Base-by-base conservation (phyloP, 2,329 filamentous ascomycete genomes). In the Penicillium griseofulvum region DNA sequence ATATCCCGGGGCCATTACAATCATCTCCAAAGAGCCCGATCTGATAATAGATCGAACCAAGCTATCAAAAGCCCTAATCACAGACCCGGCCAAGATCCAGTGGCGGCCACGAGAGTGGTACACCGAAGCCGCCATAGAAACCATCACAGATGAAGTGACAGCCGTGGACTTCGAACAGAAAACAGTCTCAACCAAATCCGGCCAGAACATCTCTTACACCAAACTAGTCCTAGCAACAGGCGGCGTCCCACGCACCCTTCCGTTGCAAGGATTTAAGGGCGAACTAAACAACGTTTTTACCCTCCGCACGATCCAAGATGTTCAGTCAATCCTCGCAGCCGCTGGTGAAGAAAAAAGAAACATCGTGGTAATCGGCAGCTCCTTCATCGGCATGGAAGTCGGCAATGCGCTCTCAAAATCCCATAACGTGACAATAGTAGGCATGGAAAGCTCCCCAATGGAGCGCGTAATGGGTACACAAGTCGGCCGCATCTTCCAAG, bases 361-460 rank as follows among this genome's bases (percentile, higher is more conserved):
- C 74, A 86, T 99, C 62, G 91, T 96, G 44, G 81, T 99, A 14
- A 81, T 99, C 51, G 94, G 94, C 38, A 93, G 89, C 56, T 96
- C 91, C 0, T 99, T 99, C 74, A 99, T 99, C 68, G 94, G 94
- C 38, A 95, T 99, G 89, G 94, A 99, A 74, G 84, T 95, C n/a
- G 93, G 89, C 58, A 94, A 92, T 60, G 87, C 79, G 50, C 77
- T 95, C 0, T 87, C 88, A 42, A 88, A 88, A 65, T 88, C 88
- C 66, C 96, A 99, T 71, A 78, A 87, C 9, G 91, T 99, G 16
- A 88, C 88, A 8, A 85, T 97, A 38, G 80, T 99, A 22, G 94
- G 94, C 36, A 93, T 92, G 88, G 91, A 96, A 69, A 85, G 84
- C 56, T 85, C 85, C 12, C 93, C 94, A 0, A 83, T 97, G 61